phyloP scores from a whole-genome alignment of 345 rosid genomes.

The Reutealis trisperma region DNA sequence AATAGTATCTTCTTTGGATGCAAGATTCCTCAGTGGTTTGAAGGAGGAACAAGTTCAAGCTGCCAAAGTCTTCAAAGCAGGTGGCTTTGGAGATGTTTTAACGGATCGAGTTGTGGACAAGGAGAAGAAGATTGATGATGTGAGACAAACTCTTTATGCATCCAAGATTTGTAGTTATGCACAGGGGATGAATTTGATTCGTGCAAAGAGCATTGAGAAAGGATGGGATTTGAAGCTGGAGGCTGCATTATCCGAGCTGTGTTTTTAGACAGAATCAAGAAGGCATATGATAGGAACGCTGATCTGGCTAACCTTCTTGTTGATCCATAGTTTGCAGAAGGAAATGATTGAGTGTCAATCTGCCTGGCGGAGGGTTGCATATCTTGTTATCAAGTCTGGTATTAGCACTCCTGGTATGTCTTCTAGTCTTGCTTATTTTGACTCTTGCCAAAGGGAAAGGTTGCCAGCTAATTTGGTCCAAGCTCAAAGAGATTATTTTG shows the following conservation, averaged over 20 bases:
- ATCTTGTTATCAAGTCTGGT: conserved; percentile 83
- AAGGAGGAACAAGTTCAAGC: conserved; percentile 92
- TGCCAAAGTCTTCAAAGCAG: conserved; percentile 73
- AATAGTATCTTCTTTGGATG: conserved; percentile 83
- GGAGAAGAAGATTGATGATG: conserved; percentile 65
- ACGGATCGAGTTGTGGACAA: conserved; percentile 71
- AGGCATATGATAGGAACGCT: conserved; percentile 89
- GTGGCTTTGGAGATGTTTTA: conserved; percentile 68
- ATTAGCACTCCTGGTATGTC: conserved; percentile 96
- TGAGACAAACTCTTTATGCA: too few species aligned
- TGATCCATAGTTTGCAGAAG: conserved; percentile 91
- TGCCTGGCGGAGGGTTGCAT: conserved; percentile 93
- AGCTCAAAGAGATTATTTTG: conserved; percentile 95
- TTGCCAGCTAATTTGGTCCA: conserved; percentile 94
- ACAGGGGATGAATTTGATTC: conserved; percentile 95
- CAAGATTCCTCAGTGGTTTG: conserved; percentile 86
- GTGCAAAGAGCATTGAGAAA: conserved; percentile 84
- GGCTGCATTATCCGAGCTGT: conserved; percentile 93
- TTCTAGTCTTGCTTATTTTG: conserved; percentile 89
- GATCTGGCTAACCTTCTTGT: conserved; percentile 86
- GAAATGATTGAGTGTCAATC: conserved; percentile 90
- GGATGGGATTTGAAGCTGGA: conserved; percentile 84
- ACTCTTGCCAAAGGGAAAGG: conserved; percentile 77
- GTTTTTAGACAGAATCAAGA: conserved; percentile 91
- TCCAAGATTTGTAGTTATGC: conserved; percentile 96